phyloP scores from a whole-genome alignment of 1,139 yeast genomes.

The Sugiyamaella grinbergsii region DNA sequence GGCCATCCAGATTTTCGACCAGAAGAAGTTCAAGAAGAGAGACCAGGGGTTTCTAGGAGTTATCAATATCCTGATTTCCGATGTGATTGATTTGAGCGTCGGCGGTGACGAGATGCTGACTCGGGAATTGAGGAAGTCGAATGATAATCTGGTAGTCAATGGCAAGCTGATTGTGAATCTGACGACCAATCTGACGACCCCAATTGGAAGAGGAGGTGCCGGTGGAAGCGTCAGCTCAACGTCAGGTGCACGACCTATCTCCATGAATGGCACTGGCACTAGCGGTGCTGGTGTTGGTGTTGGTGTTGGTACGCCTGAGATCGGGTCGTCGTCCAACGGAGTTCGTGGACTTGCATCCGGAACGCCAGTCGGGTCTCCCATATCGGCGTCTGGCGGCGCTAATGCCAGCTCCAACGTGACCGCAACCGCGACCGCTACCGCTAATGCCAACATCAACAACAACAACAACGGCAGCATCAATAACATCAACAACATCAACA shows the following conservation, averaged over 20 bases:
- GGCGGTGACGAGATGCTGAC: conserved; percentile 78
- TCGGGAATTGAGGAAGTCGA: conserved; percentile 86
- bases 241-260: conserved; percentile 28
- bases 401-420: conserved; percentile 27
- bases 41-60: conserved; percentile 99
- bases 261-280: conserved; percentile 30
- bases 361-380: conserved; percentile 29
- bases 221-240: conserved; percentile 18
- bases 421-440: background rate
- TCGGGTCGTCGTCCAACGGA: background rate
- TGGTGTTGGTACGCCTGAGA: conserved; percentile 24
- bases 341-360: conserved; percentile 26
- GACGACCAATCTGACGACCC: conserved; percentile 58
- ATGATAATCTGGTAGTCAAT: conserved; percentile 86
- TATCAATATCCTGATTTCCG: conserved; percentile 86
- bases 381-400: conserved; percentile 30
- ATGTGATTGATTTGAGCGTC: conserved; percentile 73
- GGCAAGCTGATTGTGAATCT: conserved; percentile 77
- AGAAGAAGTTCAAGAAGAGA: conserved; percentile 94
- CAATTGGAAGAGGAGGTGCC: conserved; percentile 41
- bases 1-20: conserved; percentile 94
- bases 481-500: background rate
- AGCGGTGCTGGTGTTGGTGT: conserved; percentile 31
- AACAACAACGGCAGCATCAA: conserved; percentile 10
- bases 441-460: background rate